These are phyloP conservation scores for Bipolaris sorokiniana DNA, from an alignment of 2,329 filamentous ascomycete species.

Conservation along the genomic window DNA sequence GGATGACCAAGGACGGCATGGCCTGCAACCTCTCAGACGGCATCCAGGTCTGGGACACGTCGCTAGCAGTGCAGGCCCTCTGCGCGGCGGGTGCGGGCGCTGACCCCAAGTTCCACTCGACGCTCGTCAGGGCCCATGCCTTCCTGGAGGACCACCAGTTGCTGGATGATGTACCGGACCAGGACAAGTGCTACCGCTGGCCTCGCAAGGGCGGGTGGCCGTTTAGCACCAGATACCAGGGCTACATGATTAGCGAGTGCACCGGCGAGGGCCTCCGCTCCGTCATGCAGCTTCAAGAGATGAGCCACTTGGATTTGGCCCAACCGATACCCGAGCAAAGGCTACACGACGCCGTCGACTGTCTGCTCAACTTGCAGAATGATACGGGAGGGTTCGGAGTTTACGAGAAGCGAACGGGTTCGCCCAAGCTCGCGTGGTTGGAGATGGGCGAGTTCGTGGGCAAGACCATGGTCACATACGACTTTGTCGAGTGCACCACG, in stretches of 20 bases:
- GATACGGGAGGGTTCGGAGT: not conserved
- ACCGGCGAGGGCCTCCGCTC: slow-evolving; percentile 4
- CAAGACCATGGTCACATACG: slow-evolving; percentile 3
- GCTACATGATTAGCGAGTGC: slow-evolving; percentile 5
- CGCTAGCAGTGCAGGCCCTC: not conserved
- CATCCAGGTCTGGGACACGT: slow-evolving; percentile 6
- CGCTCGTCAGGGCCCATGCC: slow-evolving; percentile 1
- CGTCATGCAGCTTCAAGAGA: slow-evolving; percentile 3
- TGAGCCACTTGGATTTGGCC: too few species aligned
- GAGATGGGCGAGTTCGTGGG: slow-evolving; percentile 5
- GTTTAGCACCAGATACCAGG: slow-evolving; percentile 8
- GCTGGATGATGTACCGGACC: not conserved
- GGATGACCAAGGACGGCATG: slow-evolving; percentile 6
- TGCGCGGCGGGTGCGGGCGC: not conserved
- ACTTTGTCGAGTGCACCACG: slow-evolving; percentile 5
- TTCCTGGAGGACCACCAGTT: slow-evolving; percentile 6
- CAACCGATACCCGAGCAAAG: too few species aligned
- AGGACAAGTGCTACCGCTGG: slow-evolving; percentile 2
- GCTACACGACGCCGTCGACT: slow-evolving; percentile 4
- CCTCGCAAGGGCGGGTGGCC: slow-evolving; percentile 8
- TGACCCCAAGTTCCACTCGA: not conserved
- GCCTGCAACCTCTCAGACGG: not conserved
- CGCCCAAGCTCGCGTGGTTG: too few species aligned
- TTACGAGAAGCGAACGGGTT: slow-evolving; percentile 1
- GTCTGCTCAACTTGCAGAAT: slow-evolving; percentile 8